A percentile compares a stretch with the other conserved stretches of the same genome.
These are phyloP conservation scores for Vanderwaltozyma tropicalis DNA, from an alignment of 805 yeast genomes.

Conservation along the genomic window DNA sequence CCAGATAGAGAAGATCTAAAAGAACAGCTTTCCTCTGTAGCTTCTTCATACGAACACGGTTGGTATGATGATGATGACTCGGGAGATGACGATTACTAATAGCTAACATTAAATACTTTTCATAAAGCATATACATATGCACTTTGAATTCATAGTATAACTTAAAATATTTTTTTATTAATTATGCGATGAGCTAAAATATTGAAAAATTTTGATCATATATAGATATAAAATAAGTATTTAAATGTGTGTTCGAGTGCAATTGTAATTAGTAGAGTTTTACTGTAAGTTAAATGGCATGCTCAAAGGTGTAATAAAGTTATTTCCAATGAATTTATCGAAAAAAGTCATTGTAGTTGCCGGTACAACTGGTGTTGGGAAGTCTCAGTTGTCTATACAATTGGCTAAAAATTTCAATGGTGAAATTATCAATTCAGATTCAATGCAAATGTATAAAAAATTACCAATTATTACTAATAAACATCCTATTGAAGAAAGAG, in stretches of 20 bases:
- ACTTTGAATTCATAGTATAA: too few relatives aligned
- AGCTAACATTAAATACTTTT: neutral
- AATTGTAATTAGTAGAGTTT: too few relatives aligned
- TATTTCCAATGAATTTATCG: neutral
- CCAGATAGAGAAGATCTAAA: constrained; percentile 42
- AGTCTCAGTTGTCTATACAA: constrained; percentile 61
- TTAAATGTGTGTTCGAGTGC: too few relatives aligned
- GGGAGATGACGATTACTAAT: constrained; percentile 26
- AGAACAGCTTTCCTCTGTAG: constrained; percentile 37
- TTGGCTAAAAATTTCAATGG: constrained; percentile 70
- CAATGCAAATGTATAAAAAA: constrained; percentile 86
- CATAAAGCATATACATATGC: too few relatives aligned
- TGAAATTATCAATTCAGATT: constrained; percentile 89
- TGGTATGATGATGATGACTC: constrained; percentile 39
- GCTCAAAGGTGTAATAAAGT: neutral
- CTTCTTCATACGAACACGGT: constrained; percentile 42
- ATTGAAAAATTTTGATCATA: too few relatives aligned
- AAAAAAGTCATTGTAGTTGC: constrained; percentile 51
- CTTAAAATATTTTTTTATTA: too few relatives aligned
- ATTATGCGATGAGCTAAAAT: too few relatives aligned
- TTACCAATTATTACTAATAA: constrained; percentile 78
- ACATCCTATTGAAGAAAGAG: constrained; percentile 72
- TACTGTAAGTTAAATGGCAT: too few relatives aligned
- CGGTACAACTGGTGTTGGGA: constrained; percentile 96
- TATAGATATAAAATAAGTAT: too few relatives aligned